Percentiles rank a stretch among this genome's conserved stretches.
Conservation (phyloP, 805 yeast genomes). For the Candida quercuum region DNA sequence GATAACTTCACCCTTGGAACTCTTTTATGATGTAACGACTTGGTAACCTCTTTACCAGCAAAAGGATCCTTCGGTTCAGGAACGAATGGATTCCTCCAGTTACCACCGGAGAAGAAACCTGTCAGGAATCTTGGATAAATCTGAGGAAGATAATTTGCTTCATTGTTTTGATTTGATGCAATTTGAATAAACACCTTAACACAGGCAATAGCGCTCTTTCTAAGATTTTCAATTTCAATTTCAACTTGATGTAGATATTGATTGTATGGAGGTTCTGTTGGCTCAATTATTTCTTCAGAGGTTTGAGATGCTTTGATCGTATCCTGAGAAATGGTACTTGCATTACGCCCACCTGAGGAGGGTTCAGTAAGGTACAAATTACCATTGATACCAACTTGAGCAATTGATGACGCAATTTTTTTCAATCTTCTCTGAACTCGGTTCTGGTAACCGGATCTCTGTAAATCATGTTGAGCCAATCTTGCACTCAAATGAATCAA, state of each 20-base stretch:
- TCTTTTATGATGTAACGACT: conserved; percentile 17
- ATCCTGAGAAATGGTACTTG: conserved; percentile 19
- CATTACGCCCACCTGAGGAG: conserved; percentile 6
- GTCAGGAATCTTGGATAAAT: conserved; percentile 63
- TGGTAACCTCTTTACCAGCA: conserved; percentile 21
- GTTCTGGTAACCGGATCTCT: conserved; percentile 39
- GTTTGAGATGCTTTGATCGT: conserved; percentile 11
- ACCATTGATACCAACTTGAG: conserved; percentile 63
- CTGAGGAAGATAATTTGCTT: conserved; percentile 43
- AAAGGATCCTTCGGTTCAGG: conserved; percentile 27
- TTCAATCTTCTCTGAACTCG: conserved; percentile 45
- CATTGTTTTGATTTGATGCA: conserved; percentile 24
- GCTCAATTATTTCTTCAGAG: neutral
- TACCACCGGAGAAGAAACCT: conserved; percentile 71
- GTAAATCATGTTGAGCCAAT: conserved; percentile 46
- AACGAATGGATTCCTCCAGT: conserved; percentile 69
- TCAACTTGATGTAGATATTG: conserved; percentile 35
- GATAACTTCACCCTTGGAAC: conserved; percentile 44
- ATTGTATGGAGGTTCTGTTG: conserved; percentile 2
- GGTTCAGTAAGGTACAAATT: conserved; percentile 42
- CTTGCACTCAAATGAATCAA: conserved; percentile 51
- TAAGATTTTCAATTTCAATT: conserved; percentile 32
- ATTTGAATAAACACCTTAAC: conserved; percentile 24
- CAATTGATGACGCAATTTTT: conserved; percentile 46
- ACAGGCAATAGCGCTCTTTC: conserved; percentile 25